phyloP scores from a whole-genome alignment of 2,329 filamentous ascomycete species.

The Ceratocystis harringtonii region DNA sequence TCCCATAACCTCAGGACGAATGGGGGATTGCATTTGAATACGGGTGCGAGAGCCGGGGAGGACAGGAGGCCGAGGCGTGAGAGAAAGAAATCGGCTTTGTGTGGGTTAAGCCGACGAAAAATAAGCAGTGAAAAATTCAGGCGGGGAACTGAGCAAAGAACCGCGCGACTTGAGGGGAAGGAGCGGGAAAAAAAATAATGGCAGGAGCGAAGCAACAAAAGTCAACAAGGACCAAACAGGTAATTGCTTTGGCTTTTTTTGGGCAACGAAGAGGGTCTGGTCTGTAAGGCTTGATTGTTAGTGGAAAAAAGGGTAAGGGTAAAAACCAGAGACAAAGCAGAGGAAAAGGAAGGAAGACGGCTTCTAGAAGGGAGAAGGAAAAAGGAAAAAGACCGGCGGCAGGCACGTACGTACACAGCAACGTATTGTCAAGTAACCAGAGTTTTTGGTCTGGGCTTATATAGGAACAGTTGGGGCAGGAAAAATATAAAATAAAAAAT shows the following conservation, averaged over 20 bases:
- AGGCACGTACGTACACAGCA: not conserved
- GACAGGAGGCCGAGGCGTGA: not conserved
- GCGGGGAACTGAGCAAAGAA: not conserved
- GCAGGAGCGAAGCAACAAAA: not conserved
- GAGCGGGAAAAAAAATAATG: not conserved
- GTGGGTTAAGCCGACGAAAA: not conserved
- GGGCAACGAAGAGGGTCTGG: too few relatives aligned
- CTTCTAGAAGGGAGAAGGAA: not conserved
- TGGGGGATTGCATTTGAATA: slow-evolving; percentile 18
- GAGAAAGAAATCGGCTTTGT: not conserved
- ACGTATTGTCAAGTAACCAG: not conserved
- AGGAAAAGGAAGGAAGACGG: not conserved
- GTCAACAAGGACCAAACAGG: not conserved
- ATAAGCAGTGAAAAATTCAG: not conserved
- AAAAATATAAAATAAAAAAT: not conserved
- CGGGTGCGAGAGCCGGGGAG: not conserved
- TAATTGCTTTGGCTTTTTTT: not conserved
- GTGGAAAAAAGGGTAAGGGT: not conserved
- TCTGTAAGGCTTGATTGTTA: not conserved
- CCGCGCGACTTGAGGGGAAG: not conserved
- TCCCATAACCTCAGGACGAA: slow-evolving; percentile 19
- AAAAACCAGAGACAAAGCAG: not conserved
- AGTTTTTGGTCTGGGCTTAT: not conserved
- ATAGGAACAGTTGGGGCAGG: not conserved
- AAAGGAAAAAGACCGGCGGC: not conserved